Evolutionary conservation across 106 monocot species (phyloP).

Genomic region (Chionographis japonica): DNA sequence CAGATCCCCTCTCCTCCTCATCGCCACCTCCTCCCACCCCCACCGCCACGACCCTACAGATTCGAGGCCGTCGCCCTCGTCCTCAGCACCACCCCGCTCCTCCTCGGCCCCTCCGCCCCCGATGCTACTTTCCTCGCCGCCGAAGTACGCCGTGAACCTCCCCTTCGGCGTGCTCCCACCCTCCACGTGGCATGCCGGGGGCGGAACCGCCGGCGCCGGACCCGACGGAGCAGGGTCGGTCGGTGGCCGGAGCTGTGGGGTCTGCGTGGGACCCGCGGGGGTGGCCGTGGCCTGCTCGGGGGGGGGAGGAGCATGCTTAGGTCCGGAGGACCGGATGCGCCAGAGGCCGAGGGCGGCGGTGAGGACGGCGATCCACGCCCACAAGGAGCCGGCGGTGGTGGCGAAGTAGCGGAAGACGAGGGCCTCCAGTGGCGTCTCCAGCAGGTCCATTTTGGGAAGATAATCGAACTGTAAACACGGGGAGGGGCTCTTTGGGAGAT

Average conservation of each 20-base stretch:
- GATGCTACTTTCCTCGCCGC: background rate
- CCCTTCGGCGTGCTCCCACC: constrained; percentile 12
- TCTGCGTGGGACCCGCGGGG: background rate
- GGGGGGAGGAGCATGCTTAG: background rate
- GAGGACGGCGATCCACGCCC: constrained; percentile 21
- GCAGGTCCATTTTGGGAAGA: constrained; percentile 25
- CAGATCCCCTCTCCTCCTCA: constrained; percentile 24
- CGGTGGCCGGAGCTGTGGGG: background rate
- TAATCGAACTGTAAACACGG: background rate
- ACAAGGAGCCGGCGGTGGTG: constrained; percentile 13
- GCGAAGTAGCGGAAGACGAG: constrained; percentile 31
- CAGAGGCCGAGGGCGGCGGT: constrained; percentile 24
- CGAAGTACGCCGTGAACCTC: constrained; percentile 36
- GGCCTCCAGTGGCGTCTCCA: constrained; percentile 32
- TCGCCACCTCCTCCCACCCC: constrained; percentile 3
- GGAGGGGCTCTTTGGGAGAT: background rate
- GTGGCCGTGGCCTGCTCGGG: background rate
- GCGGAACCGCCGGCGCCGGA: too few species aligned
- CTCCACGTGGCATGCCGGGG: background rate
- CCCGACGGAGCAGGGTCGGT: background rate
- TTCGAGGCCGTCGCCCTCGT: background rate
- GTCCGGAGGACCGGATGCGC: constrained; percentile 15
- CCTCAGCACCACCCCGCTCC: constrained; percentile 3
- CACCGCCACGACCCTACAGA: background rate
- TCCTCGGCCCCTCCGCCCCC: background rate